phyloP scores from a whole-genome alignment of 2,329 filamentous ascomycete species.

The Colletotrichum sp. region DNA sequence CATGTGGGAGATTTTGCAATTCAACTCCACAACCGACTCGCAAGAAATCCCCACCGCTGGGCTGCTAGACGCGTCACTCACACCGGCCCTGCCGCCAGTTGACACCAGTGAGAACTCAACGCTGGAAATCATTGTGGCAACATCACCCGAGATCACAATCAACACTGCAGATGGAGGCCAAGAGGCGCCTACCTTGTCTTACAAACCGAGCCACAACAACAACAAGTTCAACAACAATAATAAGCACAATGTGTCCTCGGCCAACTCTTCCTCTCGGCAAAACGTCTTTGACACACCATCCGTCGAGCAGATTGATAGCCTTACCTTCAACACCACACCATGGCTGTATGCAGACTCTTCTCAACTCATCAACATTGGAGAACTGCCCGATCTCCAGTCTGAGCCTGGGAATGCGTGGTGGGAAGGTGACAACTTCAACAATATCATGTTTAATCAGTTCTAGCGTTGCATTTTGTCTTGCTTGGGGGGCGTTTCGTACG shows the following conservation, averaged over 20 bases:
- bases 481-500: neutral
- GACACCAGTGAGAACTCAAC: slow-evolving; percentile 39
- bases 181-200: slow-evolving; percentile 47
- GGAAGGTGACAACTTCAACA: slow-evolving; percentile 42
- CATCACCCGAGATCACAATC: slow-evolving; percentile 54
- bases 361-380: slow-evolving; percentile 41
- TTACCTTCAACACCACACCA: slow-evolving; percentile 45
- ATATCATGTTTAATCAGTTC: slow-evolving; percentile 41
- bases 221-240: neutral
- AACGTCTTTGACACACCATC: slow-evolving; percentile 30
- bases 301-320: slow-evolving; percentile 35
- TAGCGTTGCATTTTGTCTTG: slow-evolving; percentile 23
- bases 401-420: slow-evolving; percentile 40
- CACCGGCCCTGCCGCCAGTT: slow-evolving; percentile 31
- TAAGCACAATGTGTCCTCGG: neutral
- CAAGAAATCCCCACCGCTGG: slow-evolving; percentile 38
- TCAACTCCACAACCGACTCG: slow-evolving; percentile 44
- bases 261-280: neutral
- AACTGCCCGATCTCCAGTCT: slow-evolving; percentile 35
- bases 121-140: slow-evolving; percentile 55
- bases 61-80: slow-evolving; percentile 46
- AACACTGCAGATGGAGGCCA: slow-evolving; percentile 57
- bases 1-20: slow-evolving; percentile 57
- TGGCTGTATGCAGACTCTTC: slow-evolving; percentile 47
- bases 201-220: slow-evolving; percentile 25